phyloP scores from a whole-genome alignment of 2,329 filamentous ascomycete genomes.

The Mycosphaerella sp. region DNA sequence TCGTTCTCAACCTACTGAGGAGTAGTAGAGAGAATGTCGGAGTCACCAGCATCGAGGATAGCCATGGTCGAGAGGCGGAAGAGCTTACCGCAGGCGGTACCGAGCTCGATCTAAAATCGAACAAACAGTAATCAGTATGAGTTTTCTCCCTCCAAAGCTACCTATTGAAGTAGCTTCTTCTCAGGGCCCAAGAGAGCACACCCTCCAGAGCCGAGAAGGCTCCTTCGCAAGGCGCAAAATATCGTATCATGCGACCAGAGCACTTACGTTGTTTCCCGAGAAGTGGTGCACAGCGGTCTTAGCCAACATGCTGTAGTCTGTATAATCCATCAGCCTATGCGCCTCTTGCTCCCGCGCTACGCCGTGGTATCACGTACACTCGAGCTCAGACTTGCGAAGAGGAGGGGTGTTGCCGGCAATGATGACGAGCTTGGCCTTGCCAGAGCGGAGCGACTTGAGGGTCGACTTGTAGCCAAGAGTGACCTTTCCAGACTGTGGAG shows the following conservation, averaged over 20 bases:
- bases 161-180: slow-evolving; percentile 62
- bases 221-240: slow-evolving; percentile 33
- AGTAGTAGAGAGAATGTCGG: slow-evolving; percentile 85
- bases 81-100: slow-evolving; percentile 97
- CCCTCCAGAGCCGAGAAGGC: slow-evolving; percentile 35
- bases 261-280: slow-evolving; percentile 95
- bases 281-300: slow-evolving; percentile 98
- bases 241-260: slow-evolving; percentile 5
- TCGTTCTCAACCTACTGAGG: slow-evolving; percentile 33
- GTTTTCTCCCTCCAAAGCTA: slow-evolving; percentile 77
- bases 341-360: slow-evolving; percentile 19
- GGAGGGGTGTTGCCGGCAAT: slow-evolving; percentile 94
- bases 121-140: slow-evolving; percentile 38
- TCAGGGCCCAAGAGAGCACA: slow-evolving; percentile 58
- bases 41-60: slow-evolving; percentile 92
- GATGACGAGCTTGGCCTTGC: slow-evolving; percentile 98
- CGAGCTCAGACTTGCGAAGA: slow-evolving; percentile 87
- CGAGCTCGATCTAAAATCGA: slow-evolving; percentile 79
- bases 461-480: slow-evolving; percentile 85
- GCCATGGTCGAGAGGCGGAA: slow-evolving; percentile 98
- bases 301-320: slow-evolving; percentile 76
- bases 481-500: slow-evolving; percentile 52
- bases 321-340: slow-evolving; percentile 16
- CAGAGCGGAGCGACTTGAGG: slow-evolving; percentile 83
- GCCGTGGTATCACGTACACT: slow-evolving; percentile 52